Conservation (phyloP, 495 filamentous ascomycete genomes). For the Lentithecium fluviatile region DNA sequence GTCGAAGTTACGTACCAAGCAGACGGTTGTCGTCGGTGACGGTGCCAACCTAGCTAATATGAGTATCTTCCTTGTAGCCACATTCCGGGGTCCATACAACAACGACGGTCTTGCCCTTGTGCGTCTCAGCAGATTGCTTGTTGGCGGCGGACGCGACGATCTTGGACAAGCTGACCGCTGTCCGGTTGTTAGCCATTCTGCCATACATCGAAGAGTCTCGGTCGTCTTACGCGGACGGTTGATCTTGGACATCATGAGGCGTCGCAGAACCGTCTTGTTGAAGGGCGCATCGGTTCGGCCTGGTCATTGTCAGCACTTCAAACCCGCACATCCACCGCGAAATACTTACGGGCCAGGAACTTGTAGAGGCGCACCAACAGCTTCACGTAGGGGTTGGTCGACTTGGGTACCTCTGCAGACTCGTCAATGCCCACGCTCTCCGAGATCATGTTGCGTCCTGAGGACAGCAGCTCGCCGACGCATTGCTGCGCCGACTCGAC, state of each 20-base stretch:
- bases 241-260: constrained; percentile 95
- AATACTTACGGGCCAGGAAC: constrained; percentile 88
- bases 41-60: constrained; percentile 59
- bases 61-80: background rate
- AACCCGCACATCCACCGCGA: background rate
- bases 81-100: constrained; percentile 45
- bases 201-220: background rate
- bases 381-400: constrained; percentile 96
- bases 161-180: constrained; percentile 80
- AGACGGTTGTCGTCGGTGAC: constrained; percentile 89
- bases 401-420: constrained; percentile 69
- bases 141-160: constrained; percentile 67
- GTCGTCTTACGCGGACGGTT: constrained; percentile 70
- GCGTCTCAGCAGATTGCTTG: constrained; percentile 58
- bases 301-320: constrained; percentile 42
- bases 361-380: constrained; percentile 98
- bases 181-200: constrained; percentile 2
- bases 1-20: background rate
- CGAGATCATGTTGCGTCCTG: constrained; percentile 31
- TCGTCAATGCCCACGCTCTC: constrained; percentile 26
- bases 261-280: constrained; percentile 95
- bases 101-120: constrained; percentile 87
- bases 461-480: constrained; percentile 31
- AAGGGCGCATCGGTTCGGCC: constrained; percentile 94
- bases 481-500: constrained; percentile 27